These are phyloP conservation scores for Aspergillus carlsbadensis DNA, from an alignment of 495 filamentous ascomycete species.

Conservation along the genomic window DNA sequence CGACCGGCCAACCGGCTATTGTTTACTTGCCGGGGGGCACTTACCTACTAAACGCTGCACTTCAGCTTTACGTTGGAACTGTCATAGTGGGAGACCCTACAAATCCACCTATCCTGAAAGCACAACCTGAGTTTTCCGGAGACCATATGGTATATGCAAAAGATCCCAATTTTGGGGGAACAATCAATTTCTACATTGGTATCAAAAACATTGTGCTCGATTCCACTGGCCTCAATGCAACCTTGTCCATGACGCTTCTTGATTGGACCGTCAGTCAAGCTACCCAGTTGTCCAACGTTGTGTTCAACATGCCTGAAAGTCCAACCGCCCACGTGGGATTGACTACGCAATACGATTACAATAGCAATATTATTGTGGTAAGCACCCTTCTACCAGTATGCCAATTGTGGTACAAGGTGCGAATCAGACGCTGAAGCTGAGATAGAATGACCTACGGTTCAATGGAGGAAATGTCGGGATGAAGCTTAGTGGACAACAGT, in stretches of 20 bases:
- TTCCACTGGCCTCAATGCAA: slow-evolving; percentile 27
- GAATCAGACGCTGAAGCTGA: background rate
- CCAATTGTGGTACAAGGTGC: background rate
- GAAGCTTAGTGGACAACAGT: slow-evolving; percentile 68
- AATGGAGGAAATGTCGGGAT: slow-evolving; percentile 61
- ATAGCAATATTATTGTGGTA: slow-evolving; percentile 38
- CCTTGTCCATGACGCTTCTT: slow-evolving; percentile 30
- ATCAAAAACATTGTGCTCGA: slow-evolving; percentile 45
- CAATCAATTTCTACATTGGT: slow-evolving; percentile 42
- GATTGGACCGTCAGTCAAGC: slow-evolving; percentile 70
- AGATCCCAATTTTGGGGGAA: slow-evolving; percentile 34
- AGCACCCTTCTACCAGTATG: background rate
- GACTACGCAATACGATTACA: slow-evolving; percentile 63
- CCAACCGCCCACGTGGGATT: slow-evolving; percentile 60
- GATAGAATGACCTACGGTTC: slow-evolving; percentile 56
- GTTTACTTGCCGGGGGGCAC: slow-evolving; percentile 47
- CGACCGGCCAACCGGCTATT: slow-evolving; percentile 46
- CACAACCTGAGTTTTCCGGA: slow-evolving; percentile 21
- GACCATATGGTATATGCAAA: slow-evolving; percentile 35
- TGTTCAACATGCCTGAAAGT: slow-evolving; percentile 62
- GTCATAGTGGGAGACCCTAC: slow-evolving; percentile 41
- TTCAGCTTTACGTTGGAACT: slow-evolving; percentile 42
- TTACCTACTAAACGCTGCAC: slow-evolving; percentile 33
- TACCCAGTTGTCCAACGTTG: slow-evolving; percentile 70
- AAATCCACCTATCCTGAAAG: slow-evolving; percentile 35